phyloP scores from a whole-genome alignment of 257 asterid species.

The Fraxinus cuspidata region DNA sequence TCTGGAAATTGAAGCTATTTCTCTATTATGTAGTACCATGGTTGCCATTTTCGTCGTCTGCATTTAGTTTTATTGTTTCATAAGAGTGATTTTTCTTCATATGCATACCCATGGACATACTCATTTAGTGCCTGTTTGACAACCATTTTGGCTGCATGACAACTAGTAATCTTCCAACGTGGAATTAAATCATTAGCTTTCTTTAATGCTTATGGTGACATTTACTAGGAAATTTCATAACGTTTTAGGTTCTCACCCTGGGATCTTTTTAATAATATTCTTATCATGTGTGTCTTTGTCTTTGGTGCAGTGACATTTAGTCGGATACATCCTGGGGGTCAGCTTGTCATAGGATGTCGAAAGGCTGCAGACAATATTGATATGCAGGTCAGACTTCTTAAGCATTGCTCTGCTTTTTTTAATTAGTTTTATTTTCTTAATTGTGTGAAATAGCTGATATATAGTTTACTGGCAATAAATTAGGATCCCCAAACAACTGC shows the following conservation, averaged over 20 bases:
- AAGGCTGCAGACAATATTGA: conserved; percentile 68
- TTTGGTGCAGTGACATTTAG: conserved; percentile 73
- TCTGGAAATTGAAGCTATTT: background rate
- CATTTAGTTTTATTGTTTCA: background rate
- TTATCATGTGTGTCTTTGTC: conserved; percentile 16
- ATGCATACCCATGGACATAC: background rate
- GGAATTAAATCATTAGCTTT: background rate
- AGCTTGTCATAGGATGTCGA: conserved; percentile 93
- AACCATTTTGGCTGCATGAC: background rate
- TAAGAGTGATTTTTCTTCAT: background rate
- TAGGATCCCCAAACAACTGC: conserved; percentile 58
- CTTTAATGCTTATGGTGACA: background rate
- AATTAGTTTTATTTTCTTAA: background rate
- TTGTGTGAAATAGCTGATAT: conserved; percentile 14
- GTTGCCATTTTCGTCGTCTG: background rate
- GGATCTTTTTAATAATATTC: conserved; percentile 15
- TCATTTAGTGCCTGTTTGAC: background rate
- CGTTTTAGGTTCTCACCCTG: background rate
- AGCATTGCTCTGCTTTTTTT: conserved; percentile 16
- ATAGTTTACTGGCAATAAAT: conserved; percentile 20
- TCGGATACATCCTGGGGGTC: conserved; percentile 86
- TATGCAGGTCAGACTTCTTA: conserved; percentile 52
- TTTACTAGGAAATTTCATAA: background rate
- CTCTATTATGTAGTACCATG: background rate
- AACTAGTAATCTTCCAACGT: background rate